phyloP scores from a whole-genome alignment of 768 basidiomycete species.

The Serendipita sp. region DNA sequence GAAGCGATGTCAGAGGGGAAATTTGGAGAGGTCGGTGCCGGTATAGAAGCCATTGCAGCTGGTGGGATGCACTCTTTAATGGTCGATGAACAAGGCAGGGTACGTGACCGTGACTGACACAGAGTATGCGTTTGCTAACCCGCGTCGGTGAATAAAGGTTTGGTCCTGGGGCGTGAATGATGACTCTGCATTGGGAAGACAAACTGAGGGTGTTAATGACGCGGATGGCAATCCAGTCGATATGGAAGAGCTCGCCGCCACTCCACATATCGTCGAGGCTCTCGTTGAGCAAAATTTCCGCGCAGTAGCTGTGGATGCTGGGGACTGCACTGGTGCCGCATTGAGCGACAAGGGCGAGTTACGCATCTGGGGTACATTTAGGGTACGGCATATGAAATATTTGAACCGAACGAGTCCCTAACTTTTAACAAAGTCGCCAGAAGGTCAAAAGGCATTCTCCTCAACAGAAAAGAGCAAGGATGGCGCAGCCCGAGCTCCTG shows the following conservation, averaged over 20 bases:
- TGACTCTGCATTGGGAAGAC: conserved; percentile 71
- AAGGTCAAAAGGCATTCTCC: conserved; percentile 13
- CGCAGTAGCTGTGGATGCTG: conserved; percentile 66
- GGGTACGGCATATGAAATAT: conserved; percentile 37
- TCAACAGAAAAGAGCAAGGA: conserved; percentile 1
- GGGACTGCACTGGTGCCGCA: conserved; percentile 80
- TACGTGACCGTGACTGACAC: conserved; percentile 28
- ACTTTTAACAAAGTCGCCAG: conserved; percentile 18
- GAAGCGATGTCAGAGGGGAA: conserved; percentile 53
- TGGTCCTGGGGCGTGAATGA: conserved; percentile 84
- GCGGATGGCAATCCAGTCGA: conserved; percentile 46
- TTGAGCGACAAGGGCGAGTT: conserved; percentile 66
- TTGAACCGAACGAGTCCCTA: conserved; percentile 12
- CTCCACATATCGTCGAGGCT: conserved; percentile 49
- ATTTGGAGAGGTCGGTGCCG: conserved; percentile 46
- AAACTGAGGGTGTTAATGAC: conserved; percentile 44
- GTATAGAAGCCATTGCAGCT: conserved; percentile 65
- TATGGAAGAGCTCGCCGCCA: conserved; percentile 33
- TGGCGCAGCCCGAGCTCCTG: neutral
- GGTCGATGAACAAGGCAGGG: conserved; percentile 78
- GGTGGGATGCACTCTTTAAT: conserved; percentile 86
- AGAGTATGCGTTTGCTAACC: conserved; percentile 1
- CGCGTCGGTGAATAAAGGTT: conserved; percentile 28
- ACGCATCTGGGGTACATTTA: conserved; percentile 79
- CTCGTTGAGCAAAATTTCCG: conserved; percentile 69